Percentiles rank a stretch among this genome's conserved stretches.
phyloP scores from a whole-genome alignment of 2,329 filamentous ascomycete genomes.

The Alternaria tenuissima region DNA sequence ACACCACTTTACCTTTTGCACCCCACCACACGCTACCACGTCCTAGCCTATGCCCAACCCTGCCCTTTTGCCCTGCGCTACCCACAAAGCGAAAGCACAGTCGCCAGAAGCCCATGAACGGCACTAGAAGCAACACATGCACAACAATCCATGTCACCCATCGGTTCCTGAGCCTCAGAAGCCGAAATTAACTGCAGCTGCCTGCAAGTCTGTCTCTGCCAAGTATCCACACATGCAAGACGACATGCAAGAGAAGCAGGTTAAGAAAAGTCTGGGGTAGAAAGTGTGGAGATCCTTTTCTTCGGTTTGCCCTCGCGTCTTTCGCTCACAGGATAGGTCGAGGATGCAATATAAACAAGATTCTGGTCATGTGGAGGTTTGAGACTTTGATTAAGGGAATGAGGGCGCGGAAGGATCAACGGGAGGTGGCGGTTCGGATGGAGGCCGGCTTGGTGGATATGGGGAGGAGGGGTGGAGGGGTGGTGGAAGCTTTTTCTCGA shows the following conservation, averaged over 20 bases:
- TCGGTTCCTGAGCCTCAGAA: conserved; percentile 38
- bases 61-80: not conserved
- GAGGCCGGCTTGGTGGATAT: not conserved
- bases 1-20: not conserved
- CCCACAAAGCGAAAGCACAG: not conserved
- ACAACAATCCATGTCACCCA: not conserved
- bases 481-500: not conserved
- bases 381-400: conserved; percentile 9
- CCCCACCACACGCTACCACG: not conserved
- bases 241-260: not conserved
- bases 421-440: not conserved
- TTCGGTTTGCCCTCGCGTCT: not conserved
- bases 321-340: too few relatives aligned
- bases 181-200: conserved; percentile 19
- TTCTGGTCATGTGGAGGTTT: conserved; percentile 23
- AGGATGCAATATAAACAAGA: not conserved
- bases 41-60: not conserved
- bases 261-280: conserved; percentile 24
- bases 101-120: not conserved
- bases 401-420: not conserved
- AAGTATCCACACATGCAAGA: not conserved
- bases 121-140: not conserved
- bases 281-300: conserved; percentile 1
- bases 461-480: not conserved
- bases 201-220: not conserved